phyloP scores from a whole-genome alignment of 495 filamentous ascomycete genomes.

The Cryomyces minteri region DNA sequence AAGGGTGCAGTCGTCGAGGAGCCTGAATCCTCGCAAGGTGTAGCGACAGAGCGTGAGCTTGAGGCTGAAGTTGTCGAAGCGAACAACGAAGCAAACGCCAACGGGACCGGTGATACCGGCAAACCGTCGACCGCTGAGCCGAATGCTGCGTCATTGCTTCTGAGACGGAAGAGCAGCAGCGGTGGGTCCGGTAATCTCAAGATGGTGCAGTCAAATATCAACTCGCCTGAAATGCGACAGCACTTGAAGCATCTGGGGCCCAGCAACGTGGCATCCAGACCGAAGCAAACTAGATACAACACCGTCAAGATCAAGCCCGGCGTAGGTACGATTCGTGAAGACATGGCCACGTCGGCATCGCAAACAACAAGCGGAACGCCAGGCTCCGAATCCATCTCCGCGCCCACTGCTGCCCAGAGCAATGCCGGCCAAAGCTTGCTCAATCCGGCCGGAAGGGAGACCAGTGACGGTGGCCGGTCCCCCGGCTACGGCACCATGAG shows the following conservation, averaged over 20 bases:
- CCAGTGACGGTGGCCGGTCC: slow-evolving; percentile 49
- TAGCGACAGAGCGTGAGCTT: slow-evolving; percentile 1
- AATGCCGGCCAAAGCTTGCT: slow-evolving; percentile 31
- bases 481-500: slow-evolving; percentile 45
- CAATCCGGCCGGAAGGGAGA: slow-evolving; percentile 29
- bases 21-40: slow-evolving; percentile 1
- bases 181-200: slow-evolving; percentile 7
- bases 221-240: slow-evolving; percentile 47
- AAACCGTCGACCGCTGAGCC: slow-evolving; percentile 6
- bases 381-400: neutral
- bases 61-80: neutral
- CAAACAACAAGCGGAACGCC: slow-evolving; percentile 8
- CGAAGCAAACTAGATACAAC: slow-evolving; percentile 65
- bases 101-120: neutral
- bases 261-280: slow-evolving; percentile 73
- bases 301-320: slow-evolving; percentile 82
- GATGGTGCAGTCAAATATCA: slow-evolving; percentile 10
- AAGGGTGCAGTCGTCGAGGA: slow-evolving; percentile 33
- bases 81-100: neutral
- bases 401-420: slow-evolving; percentile 9
- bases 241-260: slow-evolving; percentile 85
- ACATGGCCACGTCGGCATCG: slow-evolving; percentile 3
- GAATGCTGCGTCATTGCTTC: slow-evolving; percentile 25
- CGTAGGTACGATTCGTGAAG: slow-evolving; percentile 12
- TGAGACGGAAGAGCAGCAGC: slow-evolving; percentile 21